These are phyloP conservation scores for Sicyos edulis DNA, from an alignment of 306 rosid species.

Conservation along the genomic window DNA sequence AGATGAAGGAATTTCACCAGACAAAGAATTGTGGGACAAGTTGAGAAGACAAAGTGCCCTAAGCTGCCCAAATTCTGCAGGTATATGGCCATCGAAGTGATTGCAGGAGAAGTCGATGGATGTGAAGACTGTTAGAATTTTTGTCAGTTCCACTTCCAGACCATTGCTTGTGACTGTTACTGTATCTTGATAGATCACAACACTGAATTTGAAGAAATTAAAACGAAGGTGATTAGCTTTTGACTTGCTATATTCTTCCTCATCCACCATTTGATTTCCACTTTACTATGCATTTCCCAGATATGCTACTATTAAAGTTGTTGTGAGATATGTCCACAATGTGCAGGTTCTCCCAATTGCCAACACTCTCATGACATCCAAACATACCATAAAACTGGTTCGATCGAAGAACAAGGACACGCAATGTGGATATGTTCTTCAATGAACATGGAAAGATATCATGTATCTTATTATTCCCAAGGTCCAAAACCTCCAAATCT, in stretches of 20 bases:
- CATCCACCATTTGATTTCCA: slow-evolving; percentile 28
- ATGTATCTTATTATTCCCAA: slow-evolving; percentile 26
- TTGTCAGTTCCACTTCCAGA: slow-evolving; percentile 21
- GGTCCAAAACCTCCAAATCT: slow-evolving; percentile 28
- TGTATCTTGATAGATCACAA: slow-evolving; percentile 23
- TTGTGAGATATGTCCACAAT: slow-evolving; percentile 34
- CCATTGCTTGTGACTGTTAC: slow-evolving; percentile 30
- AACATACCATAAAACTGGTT: slow-evolving; percentile 19
- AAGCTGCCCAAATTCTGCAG: slow-evolving; percentile 19
- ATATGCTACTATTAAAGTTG: slow-evolving; percentile 26
- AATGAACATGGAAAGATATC: slow-evolving; percentile 20
- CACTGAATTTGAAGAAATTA: background rate
- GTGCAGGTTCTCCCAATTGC: slow-evolving; percentile 31
- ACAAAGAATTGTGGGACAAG: slow-evolving; percentile 30
- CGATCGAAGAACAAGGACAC: slow-evolving; percentile 33
- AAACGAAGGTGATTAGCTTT: slow-evolving; percentile 21
- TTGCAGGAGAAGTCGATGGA: slow-evolving; percentile 32
- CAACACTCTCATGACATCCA: background rate
- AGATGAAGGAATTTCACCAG: slow-evolving; percentile 24
- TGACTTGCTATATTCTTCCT: background rate
- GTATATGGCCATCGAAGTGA: slow-evolving; percentile 25
- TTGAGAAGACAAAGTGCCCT: slow-evolving; percentile 27
- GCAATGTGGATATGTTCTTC: slow-evolving; percentile 25
- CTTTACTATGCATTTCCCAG: background rate
- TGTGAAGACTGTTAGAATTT: slow-evolving; percentile 30